Conservation (phyloP, 73 alveolate species). For the Uronychia setigera region DNA sequence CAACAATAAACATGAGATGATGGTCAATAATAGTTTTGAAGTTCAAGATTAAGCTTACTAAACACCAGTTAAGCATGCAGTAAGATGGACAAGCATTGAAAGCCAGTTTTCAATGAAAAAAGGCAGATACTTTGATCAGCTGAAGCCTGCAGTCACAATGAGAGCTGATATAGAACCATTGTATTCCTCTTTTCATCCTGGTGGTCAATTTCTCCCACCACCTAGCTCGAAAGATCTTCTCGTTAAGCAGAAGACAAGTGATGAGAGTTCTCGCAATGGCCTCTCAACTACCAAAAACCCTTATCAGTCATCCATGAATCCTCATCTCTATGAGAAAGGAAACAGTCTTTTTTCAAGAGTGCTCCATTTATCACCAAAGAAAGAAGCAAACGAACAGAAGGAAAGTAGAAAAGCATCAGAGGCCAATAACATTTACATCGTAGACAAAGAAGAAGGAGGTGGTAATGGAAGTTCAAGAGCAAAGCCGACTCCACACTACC, state of each 20-base stretch:
- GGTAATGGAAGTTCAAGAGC: too few species aligned
- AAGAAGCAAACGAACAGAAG: too few species aligned
- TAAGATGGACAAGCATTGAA: constrained; percentile 65
- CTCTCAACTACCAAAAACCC: background rate
- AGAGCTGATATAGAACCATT: constrained; percentile 63
- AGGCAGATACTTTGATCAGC: constrained; percentile 40
- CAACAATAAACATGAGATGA: background rate
- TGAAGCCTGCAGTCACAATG: constrained; percentile 19
- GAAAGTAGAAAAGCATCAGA: too few species aligned
- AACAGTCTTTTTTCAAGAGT: background rate
- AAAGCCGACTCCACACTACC: too few species aligned
- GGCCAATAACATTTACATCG: too few species aligned
- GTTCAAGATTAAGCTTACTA: background rate
- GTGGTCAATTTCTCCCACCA: constrained; percentile 54
- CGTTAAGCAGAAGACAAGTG: background rate
- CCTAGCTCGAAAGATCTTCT: constrained; percentile 34
- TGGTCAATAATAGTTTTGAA: background rate
- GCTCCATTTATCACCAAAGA: background rate
- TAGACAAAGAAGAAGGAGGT: too few species aligned
- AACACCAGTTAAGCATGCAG: background rate
- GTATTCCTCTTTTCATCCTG: constrained; percentile 53
- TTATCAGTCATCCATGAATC: background rate
- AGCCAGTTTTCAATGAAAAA: constrained; percentile 26
- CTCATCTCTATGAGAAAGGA: background rate
- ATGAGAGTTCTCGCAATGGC: background rate